Evolutionary conservation across 805 yeast genomes (phyloP).

Genomic region (Vanderwaltozyma tropicalis): DNA sequence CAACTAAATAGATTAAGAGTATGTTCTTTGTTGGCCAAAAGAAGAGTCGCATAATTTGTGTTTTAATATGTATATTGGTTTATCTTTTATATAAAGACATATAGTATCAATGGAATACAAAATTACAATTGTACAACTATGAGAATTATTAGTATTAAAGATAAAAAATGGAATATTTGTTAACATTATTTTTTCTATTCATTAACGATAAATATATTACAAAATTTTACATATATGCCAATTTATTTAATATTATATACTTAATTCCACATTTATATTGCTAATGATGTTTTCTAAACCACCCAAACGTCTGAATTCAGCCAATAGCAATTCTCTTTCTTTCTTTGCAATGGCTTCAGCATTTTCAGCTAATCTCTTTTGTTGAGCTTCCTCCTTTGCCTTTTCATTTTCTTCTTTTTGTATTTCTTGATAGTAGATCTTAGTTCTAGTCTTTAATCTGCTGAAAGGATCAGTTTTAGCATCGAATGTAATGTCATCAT

Average conservation of each 20-base stretch:
- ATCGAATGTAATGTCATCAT: constrained; percentile 29
- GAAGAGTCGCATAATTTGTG: too few relatives aligned
- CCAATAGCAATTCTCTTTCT: constrained; percentile 36
- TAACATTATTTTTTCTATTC: neutral
- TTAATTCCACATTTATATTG: constrained; percentile 33
- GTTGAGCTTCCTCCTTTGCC: constrained; percentile 45
- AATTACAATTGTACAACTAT: too few relatives aligned
- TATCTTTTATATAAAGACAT: too few relatives aligned
- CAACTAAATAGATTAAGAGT: too few relatives aligned
- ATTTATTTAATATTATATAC: constrained; percentile 12
- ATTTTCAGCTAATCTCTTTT: constrained; percentile 31
- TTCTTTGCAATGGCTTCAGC: constrained; percentile 36
- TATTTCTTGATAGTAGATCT: constrained; percentile 57
- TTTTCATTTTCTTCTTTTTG: constrained; percentile 49
- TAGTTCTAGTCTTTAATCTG: constrained; percentile 78
- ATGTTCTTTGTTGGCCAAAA: too few relatives aligned
- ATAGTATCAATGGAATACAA: too few relatives aligned
- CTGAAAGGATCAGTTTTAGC: constrained; percentile 71
- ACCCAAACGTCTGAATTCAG: constrained; percentile 49
- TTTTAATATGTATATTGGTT: too few relatives aligned
- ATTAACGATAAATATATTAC: neutral
- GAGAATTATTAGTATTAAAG: too few relatives aligned
- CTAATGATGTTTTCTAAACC: constrained; percentile 43
- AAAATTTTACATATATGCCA: neutral
- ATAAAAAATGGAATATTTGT: too few relatives aligned